Evolutionary conservation across 1,284 basidiomycete genomes (phyloP).

Genomic region (Xerocomus amazonicus): DNA sequence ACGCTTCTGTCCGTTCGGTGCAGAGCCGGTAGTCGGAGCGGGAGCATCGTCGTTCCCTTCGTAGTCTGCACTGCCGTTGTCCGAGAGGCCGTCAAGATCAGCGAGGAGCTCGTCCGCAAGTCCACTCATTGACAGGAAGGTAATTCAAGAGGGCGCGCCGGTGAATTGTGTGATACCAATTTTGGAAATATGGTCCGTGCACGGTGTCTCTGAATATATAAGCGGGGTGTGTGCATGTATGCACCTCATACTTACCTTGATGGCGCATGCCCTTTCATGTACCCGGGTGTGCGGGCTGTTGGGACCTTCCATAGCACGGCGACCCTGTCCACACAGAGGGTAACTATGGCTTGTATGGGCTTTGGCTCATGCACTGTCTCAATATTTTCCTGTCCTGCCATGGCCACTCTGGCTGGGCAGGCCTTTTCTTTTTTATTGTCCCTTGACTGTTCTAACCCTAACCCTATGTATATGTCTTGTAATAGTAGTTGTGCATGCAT

Average conservation of each 20-base stretch:
- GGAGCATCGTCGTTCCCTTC: slow-evolving; percentile 41
- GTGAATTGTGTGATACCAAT: slow-evolving; percentile 5
- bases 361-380: slow-evolving; percentile 43
- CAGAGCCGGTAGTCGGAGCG: slow-evolving; percentile 29
- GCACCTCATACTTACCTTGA: slow-evolving; percentile 36
- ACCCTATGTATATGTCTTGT: slow-evolving; percentile 37
- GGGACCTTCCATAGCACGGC: slow-evolving; percentile 50
- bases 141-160: background rate
- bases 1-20: slow-evolving; percentile 52
- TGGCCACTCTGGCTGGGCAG: slow-evolving; percentile 38
- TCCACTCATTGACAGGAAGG: slow-evolving; percentile 51
- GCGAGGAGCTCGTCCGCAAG: slow-evolving; percentile 87
- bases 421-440: slow-evolving; percentile 13
- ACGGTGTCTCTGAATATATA: slow-evolving; percentile 14
- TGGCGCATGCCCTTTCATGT: slow-evolving; percentile 36
- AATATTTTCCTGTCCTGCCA: slow-evolving; percentile 68
- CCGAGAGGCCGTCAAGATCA: slow-evolving; percentile 78
- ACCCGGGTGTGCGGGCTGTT: slow-evolving; percentile 43
- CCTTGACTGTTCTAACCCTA: slow-evolving; percentile 33
- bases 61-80: slow-evolving; percentile 55
- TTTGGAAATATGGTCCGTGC: slow-evolving; percentile 28
- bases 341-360: slow-evolving; percentile 18
- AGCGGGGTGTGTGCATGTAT: background rate
- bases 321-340: slow-evolving; percentile 42
- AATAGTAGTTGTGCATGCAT: no score